Evolutionary conservation across 805 yeast species (phyloP).

Genomic region (Kodamaea kaohsiungensis): DNA sequence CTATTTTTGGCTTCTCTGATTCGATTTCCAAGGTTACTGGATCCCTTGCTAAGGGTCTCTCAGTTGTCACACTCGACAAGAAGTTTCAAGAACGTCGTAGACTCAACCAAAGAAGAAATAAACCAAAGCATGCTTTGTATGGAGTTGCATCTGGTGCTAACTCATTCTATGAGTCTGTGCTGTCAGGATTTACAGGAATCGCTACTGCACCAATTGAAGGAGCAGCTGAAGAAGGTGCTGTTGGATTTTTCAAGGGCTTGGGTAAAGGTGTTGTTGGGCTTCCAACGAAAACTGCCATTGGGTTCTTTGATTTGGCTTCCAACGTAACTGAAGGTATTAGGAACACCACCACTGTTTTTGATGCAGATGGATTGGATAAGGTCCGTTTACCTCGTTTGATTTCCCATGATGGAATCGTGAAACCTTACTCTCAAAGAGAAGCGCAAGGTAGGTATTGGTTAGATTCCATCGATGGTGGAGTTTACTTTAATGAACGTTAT

Average conservation of each 20-base stretch:
- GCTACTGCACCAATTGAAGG: slow-evolving; percentile 92
- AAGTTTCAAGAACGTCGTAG: slow-evolving; percentile 82
- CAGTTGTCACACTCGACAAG: slow-evolving; percentile 86
- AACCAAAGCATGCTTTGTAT: slow-evolving; percentile 80
- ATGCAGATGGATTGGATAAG: slow-evolving; percentile 71
- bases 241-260: slow-evolving; percentile 89
- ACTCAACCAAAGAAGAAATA: slow-evolving; percentile 70
- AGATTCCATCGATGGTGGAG: slow-evolving; percentile 80
- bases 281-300: slow-evolving; percentile 96
- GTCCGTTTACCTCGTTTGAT: slow-evolving; percentile 83
- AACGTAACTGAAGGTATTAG: slow-evolving; percentile 93
- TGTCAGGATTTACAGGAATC: slow-evolving; percentile 87
- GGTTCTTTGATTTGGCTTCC: slow-evolving; percentile 87
- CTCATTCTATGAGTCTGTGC: slow-evolving; percentile 80
- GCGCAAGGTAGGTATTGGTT: slow-evolving; percentile 95
- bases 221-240: slow-evolving; percentile 82
- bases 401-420: slow-evolving; percentile 67
- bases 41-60: slow-evolving; percentile 88
- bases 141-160: slow-evolving; percentile 86
- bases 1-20: slow-evolving; percentile 93
- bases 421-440: slow-evolving; percentile 75
- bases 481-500: slow-evolving; percentile 68
- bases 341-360: slow-evolving; percentile 88
- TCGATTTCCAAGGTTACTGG: slow-evolving; percentile 92
- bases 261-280: slow-evolving; percentile 95